Percentiles rank a stretch among this genome's conserved stretches.
Evolutionary conservation across 371 early-diverging fungal genomes (phyloP).

Genomic region (Mucor plumbeus): DNA sequence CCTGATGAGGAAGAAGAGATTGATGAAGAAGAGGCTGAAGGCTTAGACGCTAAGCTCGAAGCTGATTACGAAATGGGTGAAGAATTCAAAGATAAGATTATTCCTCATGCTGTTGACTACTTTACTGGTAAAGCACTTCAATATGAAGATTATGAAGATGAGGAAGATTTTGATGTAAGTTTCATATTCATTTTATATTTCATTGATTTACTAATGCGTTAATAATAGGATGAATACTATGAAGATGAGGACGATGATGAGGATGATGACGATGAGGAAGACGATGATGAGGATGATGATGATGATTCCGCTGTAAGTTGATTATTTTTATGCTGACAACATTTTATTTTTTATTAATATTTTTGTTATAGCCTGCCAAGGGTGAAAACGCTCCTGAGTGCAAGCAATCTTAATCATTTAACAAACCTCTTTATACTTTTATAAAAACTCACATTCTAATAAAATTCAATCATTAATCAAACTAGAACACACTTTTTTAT

Average conservation of each 20-base stretch:
- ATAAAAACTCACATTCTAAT: neutral
- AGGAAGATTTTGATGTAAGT: constrained; percentile 72
- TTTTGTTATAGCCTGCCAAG: constrained; percentile 39
- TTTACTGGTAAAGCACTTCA: constrained; percentile 96
- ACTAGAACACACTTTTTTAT: neutral
- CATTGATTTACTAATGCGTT: constrained; percentile 31
- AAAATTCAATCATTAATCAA: constrained; percentile 7
- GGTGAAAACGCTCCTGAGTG: constrained; percentile 69
- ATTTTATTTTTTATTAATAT: neutral
- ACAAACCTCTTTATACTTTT: constrained; percentile 5
- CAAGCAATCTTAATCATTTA: constrained; percentile 54
- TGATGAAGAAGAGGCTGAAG: constrained; percentile 78
- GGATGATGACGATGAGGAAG: constrained; percentile 58
- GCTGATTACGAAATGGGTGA: constrained; percentile 95
- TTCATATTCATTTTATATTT: constrained; percentile 17
- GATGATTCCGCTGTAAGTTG: constrained; percentile 65
- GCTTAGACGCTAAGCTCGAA: constrained; percentile 82
- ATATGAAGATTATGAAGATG: constrained; percentile 72
- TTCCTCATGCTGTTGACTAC: constrained; percentile 96
- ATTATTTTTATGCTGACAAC: neutral
- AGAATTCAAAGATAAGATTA: constrained; percentile 93
- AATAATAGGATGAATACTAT: constrained; percentile 70
- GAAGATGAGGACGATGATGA: constrained; percentile 60
- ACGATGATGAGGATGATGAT: constrained; percentile 59
- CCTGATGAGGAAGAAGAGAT: constrained; percentile 78